Evolutionary conservation across 2,329 filamentous ascomycete genomes (phyloP).

Genomic region (Colletotrichum sp.): DNA sequence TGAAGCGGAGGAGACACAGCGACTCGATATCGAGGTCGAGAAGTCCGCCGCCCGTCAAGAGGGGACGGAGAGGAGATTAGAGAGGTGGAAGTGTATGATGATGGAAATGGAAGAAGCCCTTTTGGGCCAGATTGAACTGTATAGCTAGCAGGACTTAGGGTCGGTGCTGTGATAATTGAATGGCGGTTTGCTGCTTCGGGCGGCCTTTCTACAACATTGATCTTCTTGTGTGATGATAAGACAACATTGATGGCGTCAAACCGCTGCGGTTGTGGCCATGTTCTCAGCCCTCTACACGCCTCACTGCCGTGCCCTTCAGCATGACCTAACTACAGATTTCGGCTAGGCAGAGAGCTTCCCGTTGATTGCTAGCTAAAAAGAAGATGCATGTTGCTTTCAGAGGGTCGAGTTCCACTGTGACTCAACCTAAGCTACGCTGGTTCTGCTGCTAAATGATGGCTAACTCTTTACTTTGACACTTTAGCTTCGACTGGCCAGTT

Average conservation of each 20-base stretch:
- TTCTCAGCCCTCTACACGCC: background rate
- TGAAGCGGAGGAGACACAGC: conserved; percentile 25
- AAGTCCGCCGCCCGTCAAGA: conserved; percentile 27
- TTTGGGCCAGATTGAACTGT: conserved; percentile 3
- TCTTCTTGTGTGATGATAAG: background rate
- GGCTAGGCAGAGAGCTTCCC: background rate
- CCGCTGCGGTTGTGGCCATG: background rate
- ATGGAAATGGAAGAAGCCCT: background rate
- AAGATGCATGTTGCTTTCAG: no score
- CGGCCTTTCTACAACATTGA: background rate
- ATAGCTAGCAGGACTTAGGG: background rate
- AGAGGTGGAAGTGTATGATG: background rate
- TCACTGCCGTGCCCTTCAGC: background rate
- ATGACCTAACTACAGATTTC: background rate
- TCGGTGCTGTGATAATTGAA: background rate
- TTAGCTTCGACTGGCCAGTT: no score
- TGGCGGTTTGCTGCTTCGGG: background rate
- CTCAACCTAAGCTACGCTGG: no score
- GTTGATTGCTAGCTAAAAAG: no score
- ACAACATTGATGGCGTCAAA: background rate
- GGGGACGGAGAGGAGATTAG: conserved; percentile 26
- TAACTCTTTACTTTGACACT: no score
- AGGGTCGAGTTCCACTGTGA: no score
- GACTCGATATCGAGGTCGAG: conserved; percentile 26
- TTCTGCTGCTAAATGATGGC: no score